These are phyloP conservation scores for Onygenales sp. DNA, from an alignment of 2,329 filamentous ascomycete genomes.

Conservation along the genomic window DNA sequence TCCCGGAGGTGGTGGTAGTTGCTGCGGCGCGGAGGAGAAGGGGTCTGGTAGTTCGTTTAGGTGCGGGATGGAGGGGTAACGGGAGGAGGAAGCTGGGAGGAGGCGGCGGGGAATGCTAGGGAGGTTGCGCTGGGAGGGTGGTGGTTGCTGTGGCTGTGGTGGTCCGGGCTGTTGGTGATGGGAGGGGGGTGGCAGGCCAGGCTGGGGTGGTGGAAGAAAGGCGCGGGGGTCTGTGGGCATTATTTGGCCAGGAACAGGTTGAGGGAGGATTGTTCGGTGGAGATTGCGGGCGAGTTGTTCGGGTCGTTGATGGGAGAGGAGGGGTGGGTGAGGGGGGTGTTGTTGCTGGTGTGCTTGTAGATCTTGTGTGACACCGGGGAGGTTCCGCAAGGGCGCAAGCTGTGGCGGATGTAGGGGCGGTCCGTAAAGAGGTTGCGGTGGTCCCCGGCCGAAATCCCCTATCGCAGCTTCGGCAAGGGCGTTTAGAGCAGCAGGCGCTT, in stretches of 20 bases:
- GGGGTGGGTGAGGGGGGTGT: conserved; percentile 7
- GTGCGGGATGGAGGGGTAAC: conserved; percentile 14
- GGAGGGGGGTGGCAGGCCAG: conserved; percentile 17
- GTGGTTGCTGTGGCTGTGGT: not conserved
- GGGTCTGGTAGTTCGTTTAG: conserved; percentile 27
- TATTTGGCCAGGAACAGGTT: conserved; percentile 13
- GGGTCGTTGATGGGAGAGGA: conserved; percentile 44
- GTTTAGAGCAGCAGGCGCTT: conserved; percentile 19
- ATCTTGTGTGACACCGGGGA: not conserved
- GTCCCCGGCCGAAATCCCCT: not conserved
- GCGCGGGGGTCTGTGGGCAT: conserved; percentile 23
- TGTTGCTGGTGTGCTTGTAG: conserved; percentile 10
- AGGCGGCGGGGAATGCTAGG: conserved; percentile 20
- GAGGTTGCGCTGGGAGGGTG: not conserved
- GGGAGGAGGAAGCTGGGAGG: conserved; percentile 19
- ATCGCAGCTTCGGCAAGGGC: conserved; percentile 24
- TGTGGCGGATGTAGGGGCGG: conserved; percentile 1
- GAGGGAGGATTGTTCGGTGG: conserved; percentile 24
- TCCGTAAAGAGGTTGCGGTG: not conserved
- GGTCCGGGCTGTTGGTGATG: conserved; percentile 15
- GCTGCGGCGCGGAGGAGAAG: conserved; percentile 25
- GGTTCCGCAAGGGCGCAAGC: conserved; percentile 1
- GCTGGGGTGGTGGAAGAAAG: conserved; percentile 19
- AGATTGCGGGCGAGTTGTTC: conserved; percentile 11
- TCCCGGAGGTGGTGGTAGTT: conserved; percentile 31